phyloP scores from a whole-genome alignment of 2,329 filamentous ascomycete species.

The Zymoseptoria brevis region DNA sequence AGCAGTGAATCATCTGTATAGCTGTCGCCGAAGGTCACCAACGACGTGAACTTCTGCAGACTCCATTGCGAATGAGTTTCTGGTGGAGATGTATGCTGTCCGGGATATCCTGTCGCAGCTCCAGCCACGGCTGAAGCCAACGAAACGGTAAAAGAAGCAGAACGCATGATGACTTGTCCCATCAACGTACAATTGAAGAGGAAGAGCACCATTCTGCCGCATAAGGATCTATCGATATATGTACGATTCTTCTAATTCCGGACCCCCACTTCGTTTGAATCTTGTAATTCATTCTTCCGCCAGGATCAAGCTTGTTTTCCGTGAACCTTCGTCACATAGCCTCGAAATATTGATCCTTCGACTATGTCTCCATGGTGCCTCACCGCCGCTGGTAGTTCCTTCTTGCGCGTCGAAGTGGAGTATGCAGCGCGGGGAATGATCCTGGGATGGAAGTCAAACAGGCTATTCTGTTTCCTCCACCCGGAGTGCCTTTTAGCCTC shows the following conservation, averaged over 20 bases:
- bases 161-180: neutral
- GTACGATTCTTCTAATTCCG: neutral
- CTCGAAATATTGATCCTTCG: no score
- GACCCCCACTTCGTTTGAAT: neutral
- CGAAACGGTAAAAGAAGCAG: neutral
- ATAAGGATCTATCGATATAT: neutral
- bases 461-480: neutral
- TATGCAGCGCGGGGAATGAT: no score
- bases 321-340: neutral
- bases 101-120: neutral
- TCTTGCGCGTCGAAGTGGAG: neutral
- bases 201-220: neutral
- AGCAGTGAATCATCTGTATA: conserved; percentile 62
- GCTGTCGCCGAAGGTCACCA: conserved; percentile 67
- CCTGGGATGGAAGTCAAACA: neutral
- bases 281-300: neutral
- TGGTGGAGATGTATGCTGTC: neutral
- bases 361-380: no score
- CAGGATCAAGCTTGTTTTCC: neutral
- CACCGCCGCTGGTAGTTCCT: no score
- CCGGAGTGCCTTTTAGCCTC: neutral
- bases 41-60: conserved; percentile 48
- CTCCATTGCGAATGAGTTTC: conserved; percentile 25
- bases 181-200: neutral
- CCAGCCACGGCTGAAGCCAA: neutral